phyloP scores from a whole-genome alignment of 495 filamentous ascomycete species.

The Tuber umbilicatum region DNA sequence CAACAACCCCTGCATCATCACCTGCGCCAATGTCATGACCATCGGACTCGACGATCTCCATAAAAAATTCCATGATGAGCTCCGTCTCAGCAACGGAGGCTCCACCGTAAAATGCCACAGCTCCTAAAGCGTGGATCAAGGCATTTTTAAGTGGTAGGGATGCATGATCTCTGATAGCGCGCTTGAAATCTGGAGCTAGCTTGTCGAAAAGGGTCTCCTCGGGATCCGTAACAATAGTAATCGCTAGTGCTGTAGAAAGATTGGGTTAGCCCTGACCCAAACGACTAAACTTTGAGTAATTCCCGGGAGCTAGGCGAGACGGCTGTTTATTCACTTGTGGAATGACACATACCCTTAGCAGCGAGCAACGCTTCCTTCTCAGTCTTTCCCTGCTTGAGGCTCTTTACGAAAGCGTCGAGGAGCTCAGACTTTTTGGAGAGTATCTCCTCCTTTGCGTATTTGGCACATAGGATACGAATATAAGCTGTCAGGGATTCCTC shows the following conservation, averaged over 20 bases:
- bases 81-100: conserved; percentile 62
- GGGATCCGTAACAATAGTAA: conserved; percentile 67
- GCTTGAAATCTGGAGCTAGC: conserved; percentile 59
- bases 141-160: conserved; percentile 60
- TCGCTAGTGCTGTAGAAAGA: conserved; percentile 54
- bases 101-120: conserved; percentile 71
- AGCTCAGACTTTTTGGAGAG: conserved; percentile 56
- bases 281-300: not conserved
- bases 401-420: conserved; percentile 64
- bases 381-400: conserved; percentile 62
- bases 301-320: not conserved
- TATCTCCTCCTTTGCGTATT: conserved; percentile 65
- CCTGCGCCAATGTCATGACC: conserved; percentile 65
- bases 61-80: conserved; percentile 71
- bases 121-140: conserved; percentile 67
- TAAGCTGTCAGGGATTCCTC: conserved; percentile 67
- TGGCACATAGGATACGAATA: conserved; percentile 63
- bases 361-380: conserved; percentile 68
- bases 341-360: conserved; percentile 47
- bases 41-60: conserved; percentile 82
- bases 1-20: conserved; percentile 70
- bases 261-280: conserved; percentile 7
- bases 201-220: conserved; percentile 64
- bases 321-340: not conserved
- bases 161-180: conserved; percentile 62